Base-by-base conservation (phyloP, 495 filamentous ascomycete genomes). In the Neurospora sp. region DNA sequence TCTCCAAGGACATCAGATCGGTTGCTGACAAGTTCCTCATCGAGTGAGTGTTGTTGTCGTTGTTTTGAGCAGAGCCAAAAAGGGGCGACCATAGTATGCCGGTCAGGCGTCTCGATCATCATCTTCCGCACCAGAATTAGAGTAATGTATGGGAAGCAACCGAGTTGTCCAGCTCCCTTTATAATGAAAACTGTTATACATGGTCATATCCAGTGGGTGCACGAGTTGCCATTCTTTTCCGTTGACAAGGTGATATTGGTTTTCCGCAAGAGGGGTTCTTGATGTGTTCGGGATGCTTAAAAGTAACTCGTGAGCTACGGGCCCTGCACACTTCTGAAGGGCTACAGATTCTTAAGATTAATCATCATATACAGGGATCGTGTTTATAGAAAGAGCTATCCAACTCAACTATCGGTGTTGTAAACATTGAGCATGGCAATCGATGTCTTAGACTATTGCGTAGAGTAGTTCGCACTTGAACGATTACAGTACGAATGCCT, bases 1-100 rank as follows among this genome's bases (percentile, higher is more conserved):
- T 95, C 82, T 91, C 91, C 16, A 97, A 96, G 83, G 94, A 97
- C 59, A 84, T 97, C 74, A 95, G 90, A 82, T 94, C 91, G 41
- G 87, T 93, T 71, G 90, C 94, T 3, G 95, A 97, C 69, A 88
- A 87, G 40, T 97, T 92, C 83, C 73, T 90, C 71, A 93, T 98
- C 78, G 90, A 93, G 82, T 96, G 89, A 83, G 75, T 38, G 16
- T 37, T 37, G 53, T 37, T 18, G 53, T 61, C 47, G 20, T 65
- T 65, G 53, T 65, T 65, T 65, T 65, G 53, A 35, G 53, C 27
- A 65, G 12, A 8, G 27, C 27, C 53, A 65, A 35, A 61, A 35
- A 61, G 7, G 27, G 22, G 53, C 22, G 42, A 65, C 42, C 42
- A n/a, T 37, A 37, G 39, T 65, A 71, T 35, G 35, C 14, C 44